Percentiles rank a stretch among this genome's conserved stretches.
phyloP scores from a whole-genome alignment of 2,329 filamentous ascomycete genomes.

The Colletotrichum endophyticum region DNA sequence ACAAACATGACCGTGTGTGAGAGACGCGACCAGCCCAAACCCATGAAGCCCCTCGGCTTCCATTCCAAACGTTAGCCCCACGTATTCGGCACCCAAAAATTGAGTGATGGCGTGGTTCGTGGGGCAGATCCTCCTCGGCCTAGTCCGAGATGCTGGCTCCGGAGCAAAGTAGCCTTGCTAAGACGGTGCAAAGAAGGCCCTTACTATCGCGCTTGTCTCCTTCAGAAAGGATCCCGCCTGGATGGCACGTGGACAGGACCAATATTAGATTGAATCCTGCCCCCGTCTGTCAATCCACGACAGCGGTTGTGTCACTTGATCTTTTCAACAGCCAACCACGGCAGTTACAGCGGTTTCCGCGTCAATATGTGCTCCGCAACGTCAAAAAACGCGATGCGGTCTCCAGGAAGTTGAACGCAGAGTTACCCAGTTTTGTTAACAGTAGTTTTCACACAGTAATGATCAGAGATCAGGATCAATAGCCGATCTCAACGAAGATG shows the following conservation, averaged over 20 bases:
- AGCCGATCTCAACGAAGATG: background rate
- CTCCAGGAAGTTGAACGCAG: background rate
- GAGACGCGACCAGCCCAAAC: slow-evolving; percentile 58
- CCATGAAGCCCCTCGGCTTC: slow-evolving; percentile 24
- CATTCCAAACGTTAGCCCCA: slow-evolving; percentile 24
- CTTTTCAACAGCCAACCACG: slow-evolving; percentile 12
- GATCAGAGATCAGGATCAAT: background rate
- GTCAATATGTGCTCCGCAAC: background rate
- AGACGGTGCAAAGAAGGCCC: slow-evolving; percentile 34
- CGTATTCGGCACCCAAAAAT: slow-evolving; percentile 21
- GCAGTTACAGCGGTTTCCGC: background rate
- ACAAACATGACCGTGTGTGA: slow-evolving; percentile 34
- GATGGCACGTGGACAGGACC: slow-evolving; percentile 26
- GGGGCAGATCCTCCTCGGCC: slow-evolving; percentile 51
- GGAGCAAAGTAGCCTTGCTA: slow-evolving; percentile 54
- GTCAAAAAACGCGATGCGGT: background rate
- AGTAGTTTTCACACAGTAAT: background rate
- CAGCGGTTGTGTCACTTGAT: slow-evolving; percentile 21
- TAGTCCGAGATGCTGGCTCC: slow-evolving; percentile 63
- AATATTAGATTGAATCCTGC: background rate
- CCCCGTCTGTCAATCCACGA: slow-evolving; percentile 17
- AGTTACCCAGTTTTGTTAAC: background rate
- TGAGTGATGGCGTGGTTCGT: slow-evolving; percentile 30
- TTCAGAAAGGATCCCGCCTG: slow-evolving; percentile 56
- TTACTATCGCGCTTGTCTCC: slow-evolving; percentile 65